phyloP scores from a whole-genome alignment of 1,139 yeast genomes.

The Protomyces pachydermus region DNA sequence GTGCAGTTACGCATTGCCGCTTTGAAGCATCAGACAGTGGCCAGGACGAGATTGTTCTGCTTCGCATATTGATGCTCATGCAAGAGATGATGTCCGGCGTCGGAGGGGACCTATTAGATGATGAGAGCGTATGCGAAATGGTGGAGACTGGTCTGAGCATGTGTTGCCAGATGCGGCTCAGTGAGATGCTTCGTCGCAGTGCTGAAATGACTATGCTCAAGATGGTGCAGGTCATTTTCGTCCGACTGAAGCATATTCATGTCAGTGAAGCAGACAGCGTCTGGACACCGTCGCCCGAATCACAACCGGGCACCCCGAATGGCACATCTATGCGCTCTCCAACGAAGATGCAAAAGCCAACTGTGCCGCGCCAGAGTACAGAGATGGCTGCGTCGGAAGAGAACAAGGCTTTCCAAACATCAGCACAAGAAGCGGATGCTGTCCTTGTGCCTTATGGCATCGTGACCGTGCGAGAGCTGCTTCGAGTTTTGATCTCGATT shows the following conservation, averaged over 20 bases:
- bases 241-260: slow-evolving; percentile 46
- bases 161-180: slow-evolving; percentile 88
- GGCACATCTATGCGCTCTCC: slow-evolving; percentile 30
- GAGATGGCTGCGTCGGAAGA: slow-evolving; percentile 4
- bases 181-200: slow-evolving; percentile 80
- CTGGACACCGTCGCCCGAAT: not conserved
- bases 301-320: slow-evolving; percentile 1
- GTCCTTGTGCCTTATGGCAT: slow-evolving; percentile 55
- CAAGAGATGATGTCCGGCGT: slow-evolving; percentile 65
- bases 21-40: slow-evolving; percentile 93
- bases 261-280: slow-evolving; percentile 11
- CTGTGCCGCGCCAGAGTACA: slow-evolving; percentile 7
- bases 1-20: slow-evolving; percentile 86
- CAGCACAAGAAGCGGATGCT: slow-evolving; percentile 21
- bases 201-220: slow-evolving; percentile 81
- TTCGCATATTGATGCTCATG: slow-evolving; percentile 72
- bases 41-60: slow-evolving; percentile 84
- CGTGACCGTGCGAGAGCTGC: slow-evolving; percentile 60
- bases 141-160: slow-evolving; percentile 85
- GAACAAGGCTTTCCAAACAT: slow-evolving; percentile 2
- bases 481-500: slow-evolving; percentile 75
- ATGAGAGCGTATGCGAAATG: slow-evolving; percentile 81
- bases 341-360: slow-evolving; percentile 1
- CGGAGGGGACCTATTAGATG: slow-evolving; percentile 60
- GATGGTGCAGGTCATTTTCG: slow-evolving; percentile 65